These are phyloP conservation scores for Pythium rishiriense DNA, from an alignment of 352 stramenopile genomes.

Conservation along the genomic window DNA sequence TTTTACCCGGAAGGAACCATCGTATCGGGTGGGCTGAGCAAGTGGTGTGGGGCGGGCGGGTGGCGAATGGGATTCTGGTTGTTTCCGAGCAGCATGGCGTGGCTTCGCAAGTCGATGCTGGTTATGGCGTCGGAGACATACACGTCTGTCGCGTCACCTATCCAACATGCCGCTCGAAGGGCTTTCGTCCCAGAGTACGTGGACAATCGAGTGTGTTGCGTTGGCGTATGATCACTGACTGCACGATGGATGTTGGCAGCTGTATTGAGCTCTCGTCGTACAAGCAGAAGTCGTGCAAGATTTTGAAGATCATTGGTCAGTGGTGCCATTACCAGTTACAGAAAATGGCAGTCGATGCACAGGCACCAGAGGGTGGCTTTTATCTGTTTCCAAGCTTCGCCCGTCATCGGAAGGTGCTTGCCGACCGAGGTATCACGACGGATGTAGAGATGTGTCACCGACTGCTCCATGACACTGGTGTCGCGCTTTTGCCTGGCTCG, in stretches of 20 bases:
- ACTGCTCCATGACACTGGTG: slow-evolving; percentile 80
- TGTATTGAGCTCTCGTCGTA: slow-evolving; percentile 78
- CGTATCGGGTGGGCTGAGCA: slow-evolving; percentile 84
- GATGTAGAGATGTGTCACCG: slow-evolving; percentile 76
- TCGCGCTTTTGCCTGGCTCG: slow-evolving; percentile 83
- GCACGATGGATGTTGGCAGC: slow-evolving; percentile 32
- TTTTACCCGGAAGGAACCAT: slow-evolving; percentile 89
- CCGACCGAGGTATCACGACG: slow-evolving; percentile 60
- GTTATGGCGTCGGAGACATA: slow-evolving; percentile 90
- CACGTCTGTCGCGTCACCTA: slow-evolving; percentile 82
- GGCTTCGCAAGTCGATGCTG: slow-evolving; percentile 86
- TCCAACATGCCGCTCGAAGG: slow-evolving; percentile 80
- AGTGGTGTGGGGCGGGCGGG: slow-evolving; percentile 86
- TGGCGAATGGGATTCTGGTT: slow-evolving; percentile 90
- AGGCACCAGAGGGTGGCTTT: slow-evolving; percentile 75
- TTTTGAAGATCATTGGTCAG: slow-evolving; percentile 75
- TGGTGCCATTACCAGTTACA: slow-evolving; percentile 85
- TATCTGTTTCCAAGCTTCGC: slow-evolving; percentile 86
- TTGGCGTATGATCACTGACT: neutral
- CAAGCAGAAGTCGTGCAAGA: slow-evolving; percentile 83
- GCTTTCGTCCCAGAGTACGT: slow-evolving; percentile 79
- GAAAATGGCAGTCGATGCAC: slow-evolving; percentile 83
- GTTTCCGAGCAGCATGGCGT: slow-evolving; percentile 74
- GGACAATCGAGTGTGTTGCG: neutral
- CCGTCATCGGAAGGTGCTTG: slow-evolving; percentile 63